Conservation (phyloP, 164 flowering plant genomes). For the Umbellularia californica region DNA sequence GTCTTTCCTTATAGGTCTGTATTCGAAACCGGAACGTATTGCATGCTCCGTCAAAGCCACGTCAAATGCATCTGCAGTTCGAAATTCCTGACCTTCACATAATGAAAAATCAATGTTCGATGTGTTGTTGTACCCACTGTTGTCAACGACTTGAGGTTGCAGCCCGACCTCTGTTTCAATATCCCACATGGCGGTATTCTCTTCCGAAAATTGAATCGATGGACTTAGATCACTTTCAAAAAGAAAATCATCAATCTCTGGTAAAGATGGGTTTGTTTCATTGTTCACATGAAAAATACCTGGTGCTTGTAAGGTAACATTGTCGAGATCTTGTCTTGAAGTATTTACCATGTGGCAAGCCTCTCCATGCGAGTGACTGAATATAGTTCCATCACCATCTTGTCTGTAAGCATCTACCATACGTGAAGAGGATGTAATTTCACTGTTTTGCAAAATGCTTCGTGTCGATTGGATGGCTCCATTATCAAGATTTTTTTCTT, state of each 20-base stretch:
- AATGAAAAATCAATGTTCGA: neutral
- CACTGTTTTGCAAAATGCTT: neutral
- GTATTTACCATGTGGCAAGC: too few species aligned
- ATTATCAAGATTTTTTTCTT: neutral
- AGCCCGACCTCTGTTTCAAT: neutral
- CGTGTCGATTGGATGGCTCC: neutral
- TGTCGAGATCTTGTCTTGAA: too few species aligned
- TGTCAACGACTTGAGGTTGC: neutral
- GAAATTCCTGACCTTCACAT: constrained; percentile 4
- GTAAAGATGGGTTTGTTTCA: neutral
- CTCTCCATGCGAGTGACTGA: too few species aligned
- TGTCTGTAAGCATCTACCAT: neutral
- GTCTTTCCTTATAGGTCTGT: neutral
- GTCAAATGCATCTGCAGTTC: neutral
- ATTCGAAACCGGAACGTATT: neutral
- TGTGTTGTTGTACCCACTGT: neutral
- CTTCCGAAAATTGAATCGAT: neutral
- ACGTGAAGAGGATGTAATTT: neutral
- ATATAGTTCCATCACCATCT: neutral
- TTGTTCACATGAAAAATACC: neutral
- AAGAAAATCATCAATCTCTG: neutral
- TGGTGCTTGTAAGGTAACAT: neutral
- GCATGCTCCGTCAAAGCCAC: neutral
- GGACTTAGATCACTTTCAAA: neutral
- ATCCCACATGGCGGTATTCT: too few species aligned